phyloP scores from a whole-genome alignment of 2,329 filamentous ascomycete species.

The Calonectria pauciramosa region DNA sequence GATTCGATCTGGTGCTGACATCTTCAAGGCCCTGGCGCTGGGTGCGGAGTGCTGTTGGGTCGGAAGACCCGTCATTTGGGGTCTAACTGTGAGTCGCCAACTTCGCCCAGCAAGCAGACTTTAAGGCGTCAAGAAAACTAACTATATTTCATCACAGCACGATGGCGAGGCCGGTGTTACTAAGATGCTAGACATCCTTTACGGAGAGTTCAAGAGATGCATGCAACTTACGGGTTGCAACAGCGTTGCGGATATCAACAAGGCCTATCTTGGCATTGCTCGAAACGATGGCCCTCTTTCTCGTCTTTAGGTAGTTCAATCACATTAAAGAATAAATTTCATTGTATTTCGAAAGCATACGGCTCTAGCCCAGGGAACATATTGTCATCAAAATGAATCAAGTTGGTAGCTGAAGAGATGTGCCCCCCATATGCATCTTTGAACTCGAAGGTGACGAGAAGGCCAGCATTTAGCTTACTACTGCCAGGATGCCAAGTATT shows the following conservation, averaged over 20 bases:
- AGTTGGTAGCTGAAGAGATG: no score
- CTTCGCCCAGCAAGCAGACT: no score
- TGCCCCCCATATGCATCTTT: no score
- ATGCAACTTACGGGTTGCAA: conserved; percentile 19
- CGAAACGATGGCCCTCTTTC: conserved; percentile 14
- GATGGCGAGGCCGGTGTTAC: conserved; percentile 17
- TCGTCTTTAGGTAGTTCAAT: background rate
- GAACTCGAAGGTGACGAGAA: no score
- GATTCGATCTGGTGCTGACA: conserved; percentile 14
- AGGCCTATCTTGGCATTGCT: background rate
- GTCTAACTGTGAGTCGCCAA: background rate
- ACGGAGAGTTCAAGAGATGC: conserved; percentile 17
- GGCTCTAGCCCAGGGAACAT: no score
- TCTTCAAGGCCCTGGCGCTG: conserved; percentile 19
- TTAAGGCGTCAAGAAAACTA: background rate
- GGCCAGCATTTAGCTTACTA: no score
- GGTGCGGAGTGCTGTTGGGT: conserved; percentile 16
- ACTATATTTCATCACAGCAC: background rate
- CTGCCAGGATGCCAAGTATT: no score
- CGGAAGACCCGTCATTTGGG: conserved; percentile 3
- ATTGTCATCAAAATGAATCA: no score
- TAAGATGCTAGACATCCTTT: conserved; percentile 16
- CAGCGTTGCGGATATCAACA: conserved; percentile 10
- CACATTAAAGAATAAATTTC: no score
- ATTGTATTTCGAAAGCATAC: no score